Percentiles rank a stretch among this genome's conserved stretches.
Conservation (phyloP, 1,284 basidiomycete species). For the Tranzscheliella williamsii region DNA sequence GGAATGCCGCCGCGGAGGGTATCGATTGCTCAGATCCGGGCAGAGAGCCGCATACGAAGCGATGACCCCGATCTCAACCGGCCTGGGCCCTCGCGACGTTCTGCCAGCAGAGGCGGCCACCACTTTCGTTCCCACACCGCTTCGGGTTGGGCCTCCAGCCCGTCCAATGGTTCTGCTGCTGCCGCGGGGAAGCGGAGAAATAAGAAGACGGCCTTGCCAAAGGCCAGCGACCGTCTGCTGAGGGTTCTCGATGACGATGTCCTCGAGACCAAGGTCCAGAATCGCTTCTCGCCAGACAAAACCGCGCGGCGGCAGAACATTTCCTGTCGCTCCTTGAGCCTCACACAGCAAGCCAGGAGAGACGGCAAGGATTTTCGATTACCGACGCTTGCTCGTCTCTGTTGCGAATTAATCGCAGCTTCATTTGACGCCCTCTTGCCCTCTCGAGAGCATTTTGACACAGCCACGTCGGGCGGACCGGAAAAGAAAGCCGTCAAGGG, state of each 20-base stretch:
- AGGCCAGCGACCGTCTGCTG: conserved; percentile 13
- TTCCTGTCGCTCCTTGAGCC: conserved; percentile 11
- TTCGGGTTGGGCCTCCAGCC: not conserved
- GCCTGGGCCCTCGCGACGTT: conserved; percentile 2
- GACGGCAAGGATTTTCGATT: conserved; percentile 9
- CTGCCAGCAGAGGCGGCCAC: conserved; percentile 2
- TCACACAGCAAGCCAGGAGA: conserved; percentile 11
- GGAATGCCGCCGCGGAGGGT: conserved; percentile 25
- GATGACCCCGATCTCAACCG: conserved; percentile 30
- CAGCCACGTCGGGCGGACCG: not conserved
- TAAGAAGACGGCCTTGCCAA: conserved; percentile 12
- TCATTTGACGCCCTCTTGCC: conserved; percentile 26
- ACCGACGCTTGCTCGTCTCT: conserved; percentile 11
- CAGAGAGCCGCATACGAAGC: conserved; percentile 16
- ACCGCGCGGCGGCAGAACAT: conserved; percentile 12
- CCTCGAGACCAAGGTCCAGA: conserved; percentile 18
- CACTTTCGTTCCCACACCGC: conserved; percentile 7
- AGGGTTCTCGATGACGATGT: conserved; percentile 22
- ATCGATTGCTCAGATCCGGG: conserved; percentile 19
- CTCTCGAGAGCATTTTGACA: conserved; percentile 14
- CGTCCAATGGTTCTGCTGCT: no score
- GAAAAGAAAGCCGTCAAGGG: conserved; percentile 1
- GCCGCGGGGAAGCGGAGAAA: no score
- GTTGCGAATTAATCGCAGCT: conserved; percentile 11
- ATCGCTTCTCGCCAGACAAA: conserved; percentile 17